Evolutionary conservation across 441 rosid species (phyloP).

Genomic region (Flueggea neowawraea): DNA sequence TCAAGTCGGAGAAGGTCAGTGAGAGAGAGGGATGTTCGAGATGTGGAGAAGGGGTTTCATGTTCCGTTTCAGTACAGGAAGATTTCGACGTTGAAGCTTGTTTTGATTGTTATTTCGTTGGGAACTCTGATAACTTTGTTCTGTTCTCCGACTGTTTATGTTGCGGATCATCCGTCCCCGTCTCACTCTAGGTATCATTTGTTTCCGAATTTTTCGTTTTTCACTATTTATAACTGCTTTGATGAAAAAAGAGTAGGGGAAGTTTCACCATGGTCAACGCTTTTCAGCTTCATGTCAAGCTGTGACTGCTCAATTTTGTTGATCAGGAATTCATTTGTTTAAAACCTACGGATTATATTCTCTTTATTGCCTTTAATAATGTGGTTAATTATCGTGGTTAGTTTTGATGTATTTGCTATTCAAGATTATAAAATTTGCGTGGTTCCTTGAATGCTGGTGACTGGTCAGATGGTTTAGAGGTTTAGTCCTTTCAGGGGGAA

Average conservation of each 20-base stretch:
- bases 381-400: too few species aligned
- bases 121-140: constrained; percentile 60
- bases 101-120: constrained; percentile 46
- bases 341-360: too few species aligned
- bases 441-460: too few species aligned
- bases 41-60: constrained; percentile 61
- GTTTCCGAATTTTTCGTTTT: not conserved
- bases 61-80: constrained; percentile 57
- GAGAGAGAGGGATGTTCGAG: constrained; percentile 47
- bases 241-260: too few species aligned
- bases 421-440: too few species aligned
- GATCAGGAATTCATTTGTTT: too few species aligned
- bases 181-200: constrained; percentile 41
- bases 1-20: constrained; percentile 41
- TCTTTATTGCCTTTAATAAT: too few species aligned
- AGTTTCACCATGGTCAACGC: too few species aligned
- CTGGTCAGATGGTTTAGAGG: not conserved
- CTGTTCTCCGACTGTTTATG: constrained; percentile 59
- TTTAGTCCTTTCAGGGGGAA: not conserved
- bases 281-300: too few species aligned
- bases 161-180: constrained; percentile 53
- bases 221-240: too few species aligned
- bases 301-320: too few species aligned
- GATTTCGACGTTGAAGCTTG: constrained; percentile 48
- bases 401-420: too few species aligned